A percentile compares a stretch with the other conserved stretches of the same genome.
Evolutionary conservation across 2,329 filamentous ascomycete species (phyloP).

Genomic region (Acrocalymma vagum): DNA sequence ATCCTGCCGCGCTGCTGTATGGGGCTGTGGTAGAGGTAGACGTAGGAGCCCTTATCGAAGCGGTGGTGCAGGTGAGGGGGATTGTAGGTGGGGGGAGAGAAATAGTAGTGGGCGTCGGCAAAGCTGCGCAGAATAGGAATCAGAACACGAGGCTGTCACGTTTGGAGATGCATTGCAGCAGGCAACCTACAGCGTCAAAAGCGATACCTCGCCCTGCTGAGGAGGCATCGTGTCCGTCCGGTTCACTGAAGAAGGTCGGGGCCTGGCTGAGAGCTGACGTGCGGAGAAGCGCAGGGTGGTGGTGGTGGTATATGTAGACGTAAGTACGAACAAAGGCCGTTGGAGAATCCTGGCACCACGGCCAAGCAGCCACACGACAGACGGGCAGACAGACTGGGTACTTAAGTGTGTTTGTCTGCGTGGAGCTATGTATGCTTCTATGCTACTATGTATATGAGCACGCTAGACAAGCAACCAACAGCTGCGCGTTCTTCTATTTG

Average conservation of each 20-base stretch:
- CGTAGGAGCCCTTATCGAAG: constrained; percentile 81
- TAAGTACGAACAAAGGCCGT: not conserved
- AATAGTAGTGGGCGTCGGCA: constrained; percentile 81
- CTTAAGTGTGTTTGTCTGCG: no score
- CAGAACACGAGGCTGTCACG: no score
- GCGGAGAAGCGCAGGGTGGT: no score
- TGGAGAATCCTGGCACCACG: no score
- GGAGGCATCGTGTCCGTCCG: constrained; percentile 53
- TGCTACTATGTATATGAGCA: constrained; percentile 22
- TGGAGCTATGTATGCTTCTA: no score
- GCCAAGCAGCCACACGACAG: no score
- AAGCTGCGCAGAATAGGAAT: constrained; percentile 66
- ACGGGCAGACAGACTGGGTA: no score
- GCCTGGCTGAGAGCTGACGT: no score
- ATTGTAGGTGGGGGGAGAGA: constrained; percentile 70
- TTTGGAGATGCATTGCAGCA: not conserved
- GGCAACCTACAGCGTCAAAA: constrained; percentile 56
- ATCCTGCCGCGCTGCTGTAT: constrained; percentile 72
- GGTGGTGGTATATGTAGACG: constrained; percentile 1
- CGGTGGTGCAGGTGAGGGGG: constrained; percentile 81
- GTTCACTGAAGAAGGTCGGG: not conserved
- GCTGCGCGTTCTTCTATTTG: constrained; percentile 40
- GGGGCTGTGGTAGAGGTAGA: constrained; percentile 81
- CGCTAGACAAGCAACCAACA: constrained; percentile 22
- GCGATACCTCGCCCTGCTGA: constrained; percentile 55